Conservation (phyloP, 148 eudicot genomes). For the Cornus kousa region DNA sequence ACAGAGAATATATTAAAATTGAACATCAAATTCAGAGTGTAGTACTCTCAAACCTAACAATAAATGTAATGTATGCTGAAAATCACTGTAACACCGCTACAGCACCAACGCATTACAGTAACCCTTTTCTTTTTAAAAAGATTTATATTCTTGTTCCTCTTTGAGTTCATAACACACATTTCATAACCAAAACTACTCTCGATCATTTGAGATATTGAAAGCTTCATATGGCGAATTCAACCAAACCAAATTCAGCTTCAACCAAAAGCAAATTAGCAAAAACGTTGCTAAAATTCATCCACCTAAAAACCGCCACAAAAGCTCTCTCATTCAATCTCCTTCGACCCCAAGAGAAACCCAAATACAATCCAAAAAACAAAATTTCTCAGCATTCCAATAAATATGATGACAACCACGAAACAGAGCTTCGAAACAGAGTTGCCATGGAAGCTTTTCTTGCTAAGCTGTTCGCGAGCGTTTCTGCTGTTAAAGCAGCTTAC, state of each 20-base stretch:
- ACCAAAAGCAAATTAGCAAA: constrained; percentile 49
- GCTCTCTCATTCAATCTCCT: constrained; percentile 24
- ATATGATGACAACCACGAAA: constrained; percentile 15
- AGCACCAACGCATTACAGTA: too few species aligned
- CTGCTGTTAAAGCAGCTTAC: constrained; percentile 72
- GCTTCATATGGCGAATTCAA: constrained; percentile 43
- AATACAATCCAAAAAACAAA: background rate
- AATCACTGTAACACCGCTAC: too few species aligned
- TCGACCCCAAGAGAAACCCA: constrained; percentile 31
- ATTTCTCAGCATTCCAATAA: background rate
- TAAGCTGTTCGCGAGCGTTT: constrained; percentile 71
- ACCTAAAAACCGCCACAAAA: constrained; percentile 29
- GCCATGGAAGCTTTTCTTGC: constrained; percentile 68
- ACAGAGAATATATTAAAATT: too few species aligned
- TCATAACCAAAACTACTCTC: background rate
- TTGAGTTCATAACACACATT: background rate
- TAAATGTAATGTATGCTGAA: too few species aligned
- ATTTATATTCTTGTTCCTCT: background rate
- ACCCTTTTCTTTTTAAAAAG: constrained; percentile 6
- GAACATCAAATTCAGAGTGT: too few species aligned
- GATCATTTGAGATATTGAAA: background rate
- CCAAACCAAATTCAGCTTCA: constrained; percentile 37
- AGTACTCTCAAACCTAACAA: too few species aligned
- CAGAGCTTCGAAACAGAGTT: constrained; percentile 27
- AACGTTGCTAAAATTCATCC: constrained; percentile 48